Conservation (phyloP, 768 basidiomycete genomes). For the Macrocybe gigantea region DNA sequence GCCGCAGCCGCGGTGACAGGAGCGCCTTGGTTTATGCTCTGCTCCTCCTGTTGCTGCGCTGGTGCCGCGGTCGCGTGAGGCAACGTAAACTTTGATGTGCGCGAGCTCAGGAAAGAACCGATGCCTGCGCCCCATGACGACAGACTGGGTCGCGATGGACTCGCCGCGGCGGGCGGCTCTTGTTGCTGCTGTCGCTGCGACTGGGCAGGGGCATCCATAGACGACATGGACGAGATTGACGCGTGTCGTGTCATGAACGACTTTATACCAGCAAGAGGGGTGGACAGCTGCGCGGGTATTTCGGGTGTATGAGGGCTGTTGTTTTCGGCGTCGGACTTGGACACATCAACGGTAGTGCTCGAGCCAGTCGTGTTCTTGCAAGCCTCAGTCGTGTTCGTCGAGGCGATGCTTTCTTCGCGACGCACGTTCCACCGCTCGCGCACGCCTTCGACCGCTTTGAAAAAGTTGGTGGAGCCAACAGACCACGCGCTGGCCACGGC, state of each 20-base stretch:
- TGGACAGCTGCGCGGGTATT: too few relatives aligned
- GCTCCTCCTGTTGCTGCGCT: neutral
- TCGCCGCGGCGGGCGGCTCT: too few relatives aligned
- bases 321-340: too few relatives aligned
- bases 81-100: constrained; percentile 32
- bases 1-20: too few relatives aligned
- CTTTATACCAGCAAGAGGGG: too few relatives aligned
- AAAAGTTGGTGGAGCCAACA: constrained; percentile 71
- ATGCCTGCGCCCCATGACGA: constrained; percentile 38
- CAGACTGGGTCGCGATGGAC: constrained; percentile 20
- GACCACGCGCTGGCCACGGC: constrained; percentile 75
- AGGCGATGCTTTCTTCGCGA: constrained; percentile 13
- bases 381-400: constrained; percentile 20
- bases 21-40: neutral
- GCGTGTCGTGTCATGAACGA: too few relatives aligned
- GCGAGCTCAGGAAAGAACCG: constrained; percentile 40
- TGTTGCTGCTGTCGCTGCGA: too few relatives aligned
- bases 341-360: too few relatives aligned
- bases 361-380: constrained; percentile 17
- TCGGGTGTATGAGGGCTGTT: too few relatives aligned
- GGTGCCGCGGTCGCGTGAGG: neutral
- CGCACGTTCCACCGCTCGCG: constrained; percentile 60
- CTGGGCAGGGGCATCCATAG: constrained; percentile 4
- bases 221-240: too few relatives aligned
- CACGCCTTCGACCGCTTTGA: constrained; percentile 89